Base-by-base conservation (phyloP, 345 rosid species). In the Euphorbia peplus region DNA sequence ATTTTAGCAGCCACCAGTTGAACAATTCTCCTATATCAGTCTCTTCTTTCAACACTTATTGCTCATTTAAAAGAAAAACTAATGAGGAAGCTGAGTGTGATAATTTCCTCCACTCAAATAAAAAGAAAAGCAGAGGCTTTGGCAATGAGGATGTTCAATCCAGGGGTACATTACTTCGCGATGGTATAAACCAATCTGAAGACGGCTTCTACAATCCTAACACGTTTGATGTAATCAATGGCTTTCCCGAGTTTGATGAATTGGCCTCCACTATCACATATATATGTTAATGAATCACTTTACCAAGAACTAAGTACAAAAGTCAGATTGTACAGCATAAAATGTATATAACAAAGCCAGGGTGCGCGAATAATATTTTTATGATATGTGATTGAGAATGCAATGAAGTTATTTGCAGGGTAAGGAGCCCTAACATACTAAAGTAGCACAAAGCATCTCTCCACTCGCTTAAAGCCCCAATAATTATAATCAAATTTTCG, bases 61-160 rank as follows among this genome's bases (percentile, higher is more conserved):
- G 63, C 65, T 70, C 75, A 21, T 18, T 67, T 58, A 80, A 76
- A 56, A 76, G 81, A 62, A 75, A 74, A 72, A 26, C 37, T 69
- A 46, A 41, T 18, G 78, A 66, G 55, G 76, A 54, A 55, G 69
- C 71, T 25, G 19, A 54, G 73, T 16, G 25, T 28, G 76, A 69
- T 12, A 73, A 65, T 39, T 50, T 66, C 54, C 22, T 71, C 25
- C 67, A 55, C 58, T 68, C 46, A 16, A 63, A 39, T 59, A 62
- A 68, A 71, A 67, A 70, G 60, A 70, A n/a, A 15, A 26, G 61
- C 29, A 59, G 39, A 54, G 75, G 26, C 48, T 39, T 42, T n/a
- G 68, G 56, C 22, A 46, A 39, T n/a, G 63, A 69, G 32, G 70
- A 67, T 72, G 70, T 70, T 42, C 57, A 47, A 29, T 44, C 56